Evolutionary conservation across 352 stramenopile species (phyloP).

Genomic region (Thraustotheca clavata): DNA sequence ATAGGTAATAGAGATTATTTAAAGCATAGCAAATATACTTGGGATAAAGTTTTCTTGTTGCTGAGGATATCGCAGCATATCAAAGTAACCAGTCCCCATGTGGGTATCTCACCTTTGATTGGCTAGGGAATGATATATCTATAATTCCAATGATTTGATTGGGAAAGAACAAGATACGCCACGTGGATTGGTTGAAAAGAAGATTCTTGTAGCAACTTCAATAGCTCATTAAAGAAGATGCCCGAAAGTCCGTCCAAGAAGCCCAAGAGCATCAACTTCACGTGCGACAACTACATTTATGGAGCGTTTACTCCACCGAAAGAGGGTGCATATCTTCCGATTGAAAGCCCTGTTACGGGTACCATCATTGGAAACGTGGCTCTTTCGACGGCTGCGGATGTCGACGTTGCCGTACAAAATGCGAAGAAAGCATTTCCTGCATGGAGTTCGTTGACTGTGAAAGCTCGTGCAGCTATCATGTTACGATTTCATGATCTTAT

Average conservation of each 20-base stretch:
- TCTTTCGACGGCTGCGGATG: slow-evolving; percentile 75
- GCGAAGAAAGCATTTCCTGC: slow-evolving; percentile 77
- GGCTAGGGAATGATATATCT: not conserved
- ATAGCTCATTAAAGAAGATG: not conserved
- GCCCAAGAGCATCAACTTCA: not conserved
- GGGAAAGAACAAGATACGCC: not conserved
- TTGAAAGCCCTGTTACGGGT: slow-evolving; percentile 56
- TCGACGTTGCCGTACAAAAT: slow-evolving; percentile 70
- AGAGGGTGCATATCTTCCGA: slow-evolving; percentile 37
- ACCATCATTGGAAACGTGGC: slow-evolving; percentile 70
- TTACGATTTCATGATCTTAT: slow-evolving; percentile 94
- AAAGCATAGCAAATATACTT: no score
- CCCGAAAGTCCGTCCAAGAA: slow-evolving; percentile 14
- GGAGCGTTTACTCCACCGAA: slow-evolving; percentile 43
- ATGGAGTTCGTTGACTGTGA: slow-evolving; percentile 91
- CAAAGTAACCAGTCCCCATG: not conserved
- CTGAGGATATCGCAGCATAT: no score
- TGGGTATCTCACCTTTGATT: not conserved
- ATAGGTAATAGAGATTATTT: no score
- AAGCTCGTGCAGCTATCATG: slow-evolving; percentile 93
- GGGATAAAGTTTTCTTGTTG: no score
- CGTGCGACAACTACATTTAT: slow-evolving; percentile 55
- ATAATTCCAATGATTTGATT: not conserved
- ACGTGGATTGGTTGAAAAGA: not conserved
- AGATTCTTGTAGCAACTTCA: slow-evolving; percentile 1